These are phyloP conservation scores for Heteromeles arbutifolia DNA, from an alignment of 306 rosid genomes.

Conservation along the genomic window DNA sequence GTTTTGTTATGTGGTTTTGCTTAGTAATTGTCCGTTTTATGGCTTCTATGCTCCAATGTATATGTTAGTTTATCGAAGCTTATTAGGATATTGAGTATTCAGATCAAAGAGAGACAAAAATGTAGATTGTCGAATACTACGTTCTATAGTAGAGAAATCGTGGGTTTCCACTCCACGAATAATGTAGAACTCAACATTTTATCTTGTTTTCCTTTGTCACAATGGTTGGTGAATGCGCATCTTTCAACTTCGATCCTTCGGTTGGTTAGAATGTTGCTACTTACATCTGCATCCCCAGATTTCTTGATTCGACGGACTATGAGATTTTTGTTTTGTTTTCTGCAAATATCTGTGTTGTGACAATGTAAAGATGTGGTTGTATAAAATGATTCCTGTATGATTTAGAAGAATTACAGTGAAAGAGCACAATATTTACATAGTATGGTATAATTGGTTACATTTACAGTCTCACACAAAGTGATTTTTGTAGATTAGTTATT, in stretches of 20 bases:
- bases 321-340: background rate
- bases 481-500: slow-evolving; percentile 1
- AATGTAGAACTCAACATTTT: background rate
- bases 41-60: background rate
- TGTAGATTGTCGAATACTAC: background rate
- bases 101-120: background rate
- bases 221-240: background rate
- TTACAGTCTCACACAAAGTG: slow-evolving; percentile 1
- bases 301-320: background rate
- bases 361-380: background rate
- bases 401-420: background rate
- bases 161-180: background rate
- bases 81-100: background rate
- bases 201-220: background rate
- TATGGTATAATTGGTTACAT: slow-evolving; percentile 12
- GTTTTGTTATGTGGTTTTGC: background rate
- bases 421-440: background rate
- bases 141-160: background rate
- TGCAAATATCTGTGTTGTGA: background rate
- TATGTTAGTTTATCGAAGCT: background rate
- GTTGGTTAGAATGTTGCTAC: background rate
- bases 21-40: background rate
- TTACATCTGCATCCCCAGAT: background rate
- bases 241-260: background rate
- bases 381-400: background rate